A percentile compares a stretch with the other conserved stretches of the same genome.
These are phyloP conservation scores for Suhomyces xylopsoci DNA, from an alignment of 805 yeast species.

Conservation along the genomic window DNA sequence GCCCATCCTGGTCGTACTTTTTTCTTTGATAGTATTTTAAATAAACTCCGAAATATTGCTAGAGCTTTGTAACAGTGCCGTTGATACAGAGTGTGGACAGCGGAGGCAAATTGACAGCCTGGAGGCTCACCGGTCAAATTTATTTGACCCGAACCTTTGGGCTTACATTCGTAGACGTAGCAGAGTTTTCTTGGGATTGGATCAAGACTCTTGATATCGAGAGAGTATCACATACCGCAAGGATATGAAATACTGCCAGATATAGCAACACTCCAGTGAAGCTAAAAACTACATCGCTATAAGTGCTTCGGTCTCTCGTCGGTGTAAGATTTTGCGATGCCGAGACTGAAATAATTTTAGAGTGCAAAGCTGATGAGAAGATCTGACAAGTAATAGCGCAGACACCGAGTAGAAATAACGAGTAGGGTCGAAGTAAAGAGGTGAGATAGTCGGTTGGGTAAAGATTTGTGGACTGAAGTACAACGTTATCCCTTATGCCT, in stretches of 20 bases:
- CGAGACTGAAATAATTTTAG: background rate
- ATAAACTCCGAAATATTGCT: constrained; percentile 35
- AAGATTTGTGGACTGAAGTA: background rate
- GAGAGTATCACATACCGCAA: background rate
- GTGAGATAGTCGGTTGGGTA: no score
- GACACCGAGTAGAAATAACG: background rate
- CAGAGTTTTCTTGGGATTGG: background rate
- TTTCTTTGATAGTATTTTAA: constrained; percentile 24
- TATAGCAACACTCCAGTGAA: background rate
- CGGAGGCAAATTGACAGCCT: constrained; percentile 35
- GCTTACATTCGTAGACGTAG: background rate
- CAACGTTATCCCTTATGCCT: background rate
- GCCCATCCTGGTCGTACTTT: background rate
- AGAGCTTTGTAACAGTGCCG: constrained; percentile 37
- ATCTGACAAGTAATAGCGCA: background rate
- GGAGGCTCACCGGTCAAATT: background rate
- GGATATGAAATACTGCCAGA: background rate
- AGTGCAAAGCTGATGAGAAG: background rate
- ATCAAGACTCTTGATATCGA: background rate
- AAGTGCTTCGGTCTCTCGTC: background rate
- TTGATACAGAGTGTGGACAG: constrained; percentile 45
- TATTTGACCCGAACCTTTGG: constrained; percentile 1
- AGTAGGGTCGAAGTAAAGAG: background rate
- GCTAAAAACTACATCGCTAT: background rate
- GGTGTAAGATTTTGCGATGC: background rate